Evolutionary conservation across 1,139 yeast species (phyloP), one percentile per base, ranked within the genome.

Genomic region (Saccharomyces hybrid): DNA sequence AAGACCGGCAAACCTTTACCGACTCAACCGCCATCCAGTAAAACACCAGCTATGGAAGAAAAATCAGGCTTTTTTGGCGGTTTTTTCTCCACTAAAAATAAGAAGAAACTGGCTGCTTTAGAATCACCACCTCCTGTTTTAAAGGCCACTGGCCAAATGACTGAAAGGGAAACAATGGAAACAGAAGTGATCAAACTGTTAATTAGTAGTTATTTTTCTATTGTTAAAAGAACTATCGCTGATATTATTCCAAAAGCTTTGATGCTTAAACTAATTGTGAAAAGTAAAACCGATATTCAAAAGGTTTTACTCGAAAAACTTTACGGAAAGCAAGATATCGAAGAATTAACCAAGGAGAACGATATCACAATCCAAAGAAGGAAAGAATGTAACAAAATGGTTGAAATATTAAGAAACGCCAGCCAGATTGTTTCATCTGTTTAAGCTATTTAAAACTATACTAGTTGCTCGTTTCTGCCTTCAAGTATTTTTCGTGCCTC

Each of bases 61-160:
- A 67, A 75, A 59, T 81, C 83, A 53, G 95, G 95, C 1, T 93
- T 93, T 75, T 93, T 93, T 70, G 96, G 97, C 54, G 96, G 96
- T 0, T 91, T 93, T 72, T 93, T 93, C 73, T 83, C 95, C 19
- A 83, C 95, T 7, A 90, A 93, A 73, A 91, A 90, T 73, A 93
- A 91, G 74, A 91, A 91, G 80, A 84, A 95, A 73, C 79, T 91
- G 67, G 97, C 95, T 49, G 86, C 91, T 31, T 88, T 93, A 95
- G 99, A 93, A 72, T 91, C 96, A 1, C 99, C 99, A 51, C 99
- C 99, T 48, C 83, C 96, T 44, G 91, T 90, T 12, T 82, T 93
- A 70, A 87, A 93, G 71, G 99, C 99, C 5, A 84, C 96, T 26
- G 98, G 98, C 48, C 84, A 88, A 56, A 85, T 93, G 88, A 82